Base-by-base conservation (phyloP, 1,284 basidiomycete species). In the Sanghuangporus baumii region DNA sequence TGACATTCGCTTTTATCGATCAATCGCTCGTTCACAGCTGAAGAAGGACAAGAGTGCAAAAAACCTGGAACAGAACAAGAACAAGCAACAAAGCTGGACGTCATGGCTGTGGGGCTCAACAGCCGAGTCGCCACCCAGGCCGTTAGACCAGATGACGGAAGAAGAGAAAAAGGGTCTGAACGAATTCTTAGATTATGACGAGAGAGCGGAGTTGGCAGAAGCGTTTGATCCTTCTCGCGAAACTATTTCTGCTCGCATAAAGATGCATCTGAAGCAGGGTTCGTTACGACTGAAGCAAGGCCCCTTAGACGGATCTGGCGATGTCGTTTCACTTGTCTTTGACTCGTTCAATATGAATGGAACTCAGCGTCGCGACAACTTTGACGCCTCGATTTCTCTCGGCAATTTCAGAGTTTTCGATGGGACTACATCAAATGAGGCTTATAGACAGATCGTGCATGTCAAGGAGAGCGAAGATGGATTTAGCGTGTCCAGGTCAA, bases 1-100 rank as follows among this genome's bases (percentile, higher is more conserved):
- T 72, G 97, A 99, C 70, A 91, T 99, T 59, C 89, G 97, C 11
- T 98, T 98, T 76, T 99, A 98, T 78, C 87, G 97, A 26, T 98
- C 96, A 3, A 94, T 99, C 65, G 94, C 95, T 0, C 87, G 94
- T 7, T 94, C 93, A 6, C 88, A 89, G 67, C 79, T 98, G 16
- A 88, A 89, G 68, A 95, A 97, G 71, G 94, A 99, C 69, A 80
- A 86, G 38, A 89, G 85, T 1, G 77, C 88, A 31, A 84, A 85
- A 70, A 82, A 80, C 63, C 74, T 91, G 7, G 89, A 93, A 70
- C 84, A 86, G 57, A 89, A 93, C 70, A 84, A 82, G 70, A 74
- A 69, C 51, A 82, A 77, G 71, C 78, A 73, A 70, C 81, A 78
- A 71, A 79, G 78, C 62, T 71, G 76, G 64, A 75, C 78, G 46